Evolutionary conservation across 352 stramenopile genomes (phyloP).

Genomic region (Thraustochytrium striatum): DNA sequence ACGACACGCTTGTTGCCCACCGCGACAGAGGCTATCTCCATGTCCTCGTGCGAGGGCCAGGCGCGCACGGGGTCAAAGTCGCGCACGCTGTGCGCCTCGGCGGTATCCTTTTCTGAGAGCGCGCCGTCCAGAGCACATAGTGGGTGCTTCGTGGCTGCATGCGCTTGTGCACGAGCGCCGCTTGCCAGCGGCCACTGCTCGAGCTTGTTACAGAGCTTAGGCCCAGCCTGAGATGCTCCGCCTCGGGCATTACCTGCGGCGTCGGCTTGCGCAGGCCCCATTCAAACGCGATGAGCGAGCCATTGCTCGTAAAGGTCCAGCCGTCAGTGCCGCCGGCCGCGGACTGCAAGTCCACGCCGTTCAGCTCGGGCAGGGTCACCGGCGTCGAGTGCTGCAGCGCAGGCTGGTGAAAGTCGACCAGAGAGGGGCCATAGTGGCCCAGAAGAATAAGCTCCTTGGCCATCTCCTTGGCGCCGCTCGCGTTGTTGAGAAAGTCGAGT

Average conservation of each 20-base stretch:
- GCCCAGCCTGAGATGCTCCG: not conserved
- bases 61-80: slow-evolving; percentile 5
- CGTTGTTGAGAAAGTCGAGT: not conserved
- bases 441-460: slow-evolving; percentile 33
- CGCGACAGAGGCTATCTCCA: not conserved
- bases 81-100: no score
- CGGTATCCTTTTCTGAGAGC: not conserved
- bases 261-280: not conserved
- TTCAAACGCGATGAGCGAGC: not conserved
- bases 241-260: not conserved
- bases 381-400: not conserved
- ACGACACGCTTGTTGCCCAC: not conserved
- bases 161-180: not conserved
- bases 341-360: not conserved
- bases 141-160: slow-evolving; percentile 6
- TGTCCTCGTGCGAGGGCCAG: slow-evolving; percentile 41
- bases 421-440: not conserved
- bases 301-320: slow-evolving; percentile 24
- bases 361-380: not conserved
- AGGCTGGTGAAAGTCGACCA: not conserved
- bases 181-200: not conserved
- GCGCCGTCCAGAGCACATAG: not conserved
- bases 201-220: not conserved
- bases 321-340: slow-evolving; percentile 1
- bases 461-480: not conserved